Evolutionary conservation across 2,329 filamentous ascomycete genomes (phyloP).

Genomic region (Rugonectria rugulosa): DNA sequence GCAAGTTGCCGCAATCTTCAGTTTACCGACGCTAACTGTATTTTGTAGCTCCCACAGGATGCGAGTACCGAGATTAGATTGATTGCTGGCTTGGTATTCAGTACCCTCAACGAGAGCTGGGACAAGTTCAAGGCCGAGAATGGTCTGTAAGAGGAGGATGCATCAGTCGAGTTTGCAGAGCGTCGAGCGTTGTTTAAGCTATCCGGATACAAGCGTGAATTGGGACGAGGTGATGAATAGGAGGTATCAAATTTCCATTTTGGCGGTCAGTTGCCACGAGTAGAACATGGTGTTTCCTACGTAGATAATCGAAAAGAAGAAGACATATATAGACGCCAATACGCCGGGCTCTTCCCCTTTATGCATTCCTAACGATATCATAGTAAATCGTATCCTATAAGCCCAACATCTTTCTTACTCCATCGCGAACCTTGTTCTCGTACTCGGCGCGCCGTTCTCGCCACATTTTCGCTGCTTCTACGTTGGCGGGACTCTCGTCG

Average conservation of each 20-base stretch:
- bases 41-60: conserved; percentile 65
- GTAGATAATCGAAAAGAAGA: background rate
- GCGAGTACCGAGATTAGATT: conserved; percentile 71
- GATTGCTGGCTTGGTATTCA: conserved; percentile 71
- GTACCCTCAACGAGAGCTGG: conserved; percentile 75
- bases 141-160: conserved; percentile 55
- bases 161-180: conserved; percentile 37
- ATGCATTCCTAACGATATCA: conserved; percentile 3
- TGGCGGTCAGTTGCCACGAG: conserved; percentile 31
- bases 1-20: background rate
- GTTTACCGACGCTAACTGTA: conserved; percentile 16
- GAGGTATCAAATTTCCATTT: conserved; percentile 34
- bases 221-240: conserved; percentile 16
- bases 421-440: conserved; percentile 83
- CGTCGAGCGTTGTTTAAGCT: conserved; percentile 33
- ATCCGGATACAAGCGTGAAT: conserved; percentile 31
- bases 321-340: conserved; percentile 30
- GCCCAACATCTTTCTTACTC: conserved; percentile 81
- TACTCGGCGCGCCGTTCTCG: conserved; percentile 84
- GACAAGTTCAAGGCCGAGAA: conserved; percentile 77
- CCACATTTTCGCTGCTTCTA: conserved; percentile 98
- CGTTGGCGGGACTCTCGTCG: conserved; percentile 94
- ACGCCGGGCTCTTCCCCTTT: conserved; percentile 25
- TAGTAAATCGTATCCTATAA: conserved; percentile 54
- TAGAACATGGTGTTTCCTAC: conserved; percentile 13